Base-by-base conservation (phyloP, 2,329 filamentous ascomycete genomes). In the Hortaea werneckii region DNA sequence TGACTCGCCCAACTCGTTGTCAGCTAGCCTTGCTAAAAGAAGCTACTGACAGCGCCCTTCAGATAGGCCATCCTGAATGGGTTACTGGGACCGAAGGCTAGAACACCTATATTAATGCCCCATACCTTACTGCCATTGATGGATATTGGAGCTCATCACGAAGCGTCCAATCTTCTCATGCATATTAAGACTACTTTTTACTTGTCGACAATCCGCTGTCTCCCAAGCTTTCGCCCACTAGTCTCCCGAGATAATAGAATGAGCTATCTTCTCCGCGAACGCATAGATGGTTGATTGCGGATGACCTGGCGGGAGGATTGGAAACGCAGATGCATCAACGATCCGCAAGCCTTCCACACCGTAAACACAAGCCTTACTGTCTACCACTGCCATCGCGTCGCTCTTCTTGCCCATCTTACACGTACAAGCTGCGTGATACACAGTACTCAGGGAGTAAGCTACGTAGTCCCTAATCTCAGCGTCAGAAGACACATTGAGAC, bases 291-390 rank as follows among this genome's bases (percentile, higher is more conserved):
- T 54, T 5, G 38, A 44, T 41, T 54, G 52, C 26, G 52, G 52
- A 30, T 54, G 50, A 7, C 52, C 52, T n/a, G 52, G 52, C 6
- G 48, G 47, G 43, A 52, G 29, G 6, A 52, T 37, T 6, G 45
- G 45, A 9, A 54, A 40, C 6, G 50, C 44, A 29, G 44, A 46
- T 8, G 49, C 53, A 46, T 59, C 56, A 6, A 58, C 56, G 2
- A 59, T 53, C 8, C 55, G 47, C 44, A 58, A 38, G 1, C 49
- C 41, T 1, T 49, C 37, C 5, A 57, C 55, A 3, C 55, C 56
- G 30, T 48, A 48, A 2, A 58, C 56, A 13, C 46, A 41, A 1
- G 50, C 52, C 28, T 55, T 43, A 12, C 12, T 40, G 45, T 53
- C 47, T 11, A 56, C 46, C 5, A 56, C 54, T 1, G 35, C 44